Evolutionary conservation across 179 eudicot species (phyloP).

Genomic region (Camellia oleifera): DNA sequence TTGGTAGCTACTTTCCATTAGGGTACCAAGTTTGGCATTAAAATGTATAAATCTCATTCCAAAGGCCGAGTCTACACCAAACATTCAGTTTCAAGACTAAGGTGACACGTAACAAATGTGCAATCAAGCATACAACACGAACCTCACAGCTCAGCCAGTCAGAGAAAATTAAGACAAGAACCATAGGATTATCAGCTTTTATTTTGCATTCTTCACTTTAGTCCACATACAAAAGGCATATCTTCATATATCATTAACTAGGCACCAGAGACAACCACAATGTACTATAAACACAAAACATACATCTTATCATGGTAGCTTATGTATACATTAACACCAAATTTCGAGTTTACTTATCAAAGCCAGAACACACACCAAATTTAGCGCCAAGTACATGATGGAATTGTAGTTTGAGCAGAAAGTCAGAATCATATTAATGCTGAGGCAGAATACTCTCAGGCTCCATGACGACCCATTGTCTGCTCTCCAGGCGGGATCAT

Average conservation of each 20-base stretch:
- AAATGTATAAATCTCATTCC: no score
- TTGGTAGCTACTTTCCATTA: no score
- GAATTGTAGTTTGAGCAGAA: not conserved
- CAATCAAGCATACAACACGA: not conserved
- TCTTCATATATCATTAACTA: not conserved
- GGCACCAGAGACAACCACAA: not conserved
- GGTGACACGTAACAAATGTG: not conserved
- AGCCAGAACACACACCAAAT: no score
- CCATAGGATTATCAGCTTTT: not conserved
- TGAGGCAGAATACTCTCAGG: constrained; percentile 10
- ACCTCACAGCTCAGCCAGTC: not conserved
- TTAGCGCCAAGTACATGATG: not conserved
- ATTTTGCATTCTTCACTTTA: not conserved
- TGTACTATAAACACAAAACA: not conserved
- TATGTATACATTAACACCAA: not conserved
- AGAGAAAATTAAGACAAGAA: not conserved
- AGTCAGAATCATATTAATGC: not conserved
- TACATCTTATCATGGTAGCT: not conserved
- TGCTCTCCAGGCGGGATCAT: constrained; percentile 72
- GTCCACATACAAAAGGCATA: not conserved
- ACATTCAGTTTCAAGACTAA: no score
- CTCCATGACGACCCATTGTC: constrained; percentile 60
- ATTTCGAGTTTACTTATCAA: no score
- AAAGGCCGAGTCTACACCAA: no score
- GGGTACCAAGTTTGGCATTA: no score